These are phyloP conservation scores for Curvularia sp. DNA, from an alignment of 2,329 filamentous ascomycete genomes.

Conservation along the genomic window DNA sequence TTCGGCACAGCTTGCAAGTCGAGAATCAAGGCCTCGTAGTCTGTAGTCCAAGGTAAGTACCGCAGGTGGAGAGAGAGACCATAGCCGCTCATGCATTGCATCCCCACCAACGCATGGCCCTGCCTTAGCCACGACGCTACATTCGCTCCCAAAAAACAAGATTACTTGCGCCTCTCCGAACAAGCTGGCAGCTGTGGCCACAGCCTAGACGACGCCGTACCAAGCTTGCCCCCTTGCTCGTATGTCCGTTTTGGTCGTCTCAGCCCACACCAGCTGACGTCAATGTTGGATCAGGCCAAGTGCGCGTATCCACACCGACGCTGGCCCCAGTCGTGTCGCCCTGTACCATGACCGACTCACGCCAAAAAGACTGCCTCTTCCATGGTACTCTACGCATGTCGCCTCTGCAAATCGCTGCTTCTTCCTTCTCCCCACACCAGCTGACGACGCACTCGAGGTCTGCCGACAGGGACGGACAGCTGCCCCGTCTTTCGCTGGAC, in stretches of 20 bases:
- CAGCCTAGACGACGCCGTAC: slow-evolving; percentile 16
- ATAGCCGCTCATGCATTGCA: slow-evolving; percentile 3
- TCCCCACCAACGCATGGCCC: slow-evolving; percentile 12
- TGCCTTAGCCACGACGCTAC: slow-evolving; percentile 15
- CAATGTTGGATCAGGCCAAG: slow-evolving; percentile 14
- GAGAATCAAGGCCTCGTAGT: slow-evolving; percentile 11
- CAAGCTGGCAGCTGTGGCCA: slow-evolving; percentile 4
- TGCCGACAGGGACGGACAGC: background rate
- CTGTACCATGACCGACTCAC: slow-evolving; percentile 8
- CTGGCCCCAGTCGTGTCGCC: background rate
- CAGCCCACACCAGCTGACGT: slow-evolving; percentile 29
- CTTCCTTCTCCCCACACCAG: slow-evolving; percentile 2
- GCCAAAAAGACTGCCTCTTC: slow-evolving; percentile 1
- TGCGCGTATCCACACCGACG: background rate
- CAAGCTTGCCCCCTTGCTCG: slow-evolving; percentile 19
- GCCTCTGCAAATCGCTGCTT: background rate
- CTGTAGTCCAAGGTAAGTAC: slow-evolving; percentile 13
- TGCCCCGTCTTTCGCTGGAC: too few species aligned
- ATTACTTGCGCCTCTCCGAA: slow-evolving; percentile 37
- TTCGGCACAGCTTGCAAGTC: slow-evolving; percentile 10
- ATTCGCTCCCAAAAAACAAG: slow-evolving; percentile 42
- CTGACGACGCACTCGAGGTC: slow-evolving; percentile 26
- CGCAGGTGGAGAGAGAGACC: slow-evolving; percentile 18
- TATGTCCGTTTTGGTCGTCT: slow-evolving; percentile 2
- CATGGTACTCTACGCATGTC: background rate